Evolutionary conservation across 495 filamentous ascomycete species (phyloP).

Genomic region (Aspergillus bertholletiae): DNA sequence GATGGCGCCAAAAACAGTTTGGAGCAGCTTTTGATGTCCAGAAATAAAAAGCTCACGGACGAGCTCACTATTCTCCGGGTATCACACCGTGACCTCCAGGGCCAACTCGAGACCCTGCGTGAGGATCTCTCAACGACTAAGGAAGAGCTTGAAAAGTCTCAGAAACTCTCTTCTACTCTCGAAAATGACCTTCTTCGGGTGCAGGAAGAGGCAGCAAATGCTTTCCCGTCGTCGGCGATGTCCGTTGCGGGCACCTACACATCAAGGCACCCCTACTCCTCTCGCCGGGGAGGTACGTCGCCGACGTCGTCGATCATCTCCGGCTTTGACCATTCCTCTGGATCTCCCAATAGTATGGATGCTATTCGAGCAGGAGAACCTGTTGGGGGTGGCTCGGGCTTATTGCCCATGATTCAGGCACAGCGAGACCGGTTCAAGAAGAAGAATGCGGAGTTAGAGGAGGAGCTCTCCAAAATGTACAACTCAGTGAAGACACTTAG

Average conservation of each 20-base stretch:
- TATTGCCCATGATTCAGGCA: constrained; percentile 96
- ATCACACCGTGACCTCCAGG: constrained; percentile 88
- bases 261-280: constrained; percentile 75
- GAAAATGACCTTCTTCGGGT: constrained; percentile 88
- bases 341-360: constrained; percentile 48
- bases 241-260: constrained; percentile 92
- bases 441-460: constrained; percentile 86
- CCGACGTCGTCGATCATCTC: constrained; percentile 98
- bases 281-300: constrained; percentile 67
- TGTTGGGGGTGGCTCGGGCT: constrained; percentile 79
- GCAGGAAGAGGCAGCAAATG: constrained; percentile 78
- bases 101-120: constrained; percentile 72
- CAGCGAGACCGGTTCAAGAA: constrained; percentile 98
- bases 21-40: constrained; percentile 84
- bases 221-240: constrained; percentile 79
- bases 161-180: constrained; percentile 78
- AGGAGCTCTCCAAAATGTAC: constrained; percentile 81
- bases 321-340: constrained; percentile 69
- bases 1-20: constrained; percentile 62
- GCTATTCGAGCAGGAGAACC: constrained; percentile 63
- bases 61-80: constrained; percentile 90
- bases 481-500: constrained; percentile 79
- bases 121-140: constrained; percentile 81
- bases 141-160: constrained; percentile 79
- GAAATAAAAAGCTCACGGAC: constrained; percentile 93